Percentiles rank a stretch among this genome's conserved stretches.
These are phyloP conservation scores for Hippophae gyantsensis DNA, from an alignment of 306 rosid genomes.

Conservation along the genomic window DNA sequence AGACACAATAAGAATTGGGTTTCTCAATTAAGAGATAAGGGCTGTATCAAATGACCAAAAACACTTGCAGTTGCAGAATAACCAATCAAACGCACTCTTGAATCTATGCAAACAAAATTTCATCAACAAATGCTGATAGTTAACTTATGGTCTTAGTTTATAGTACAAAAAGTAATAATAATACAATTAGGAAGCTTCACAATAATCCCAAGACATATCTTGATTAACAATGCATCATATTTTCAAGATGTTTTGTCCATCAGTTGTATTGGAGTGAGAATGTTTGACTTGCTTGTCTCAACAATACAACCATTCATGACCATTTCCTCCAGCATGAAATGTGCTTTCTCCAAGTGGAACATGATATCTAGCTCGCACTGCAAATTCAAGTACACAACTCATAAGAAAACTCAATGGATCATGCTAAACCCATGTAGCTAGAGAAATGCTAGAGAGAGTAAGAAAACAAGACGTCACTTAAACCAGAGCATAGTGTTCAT, in stretches of 20 bases:
- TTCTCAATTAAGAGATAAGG: no score
- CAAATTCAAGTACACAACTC: conserved; percentile 14
- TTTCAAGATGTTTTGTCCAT: conserved; percentile 69
- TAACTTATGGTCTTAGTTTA: background rate
- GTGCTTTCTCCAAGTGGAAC: conserved; percentile 95
- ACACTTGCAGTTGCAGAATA: no score
- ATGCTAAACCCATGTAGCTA: background rate
- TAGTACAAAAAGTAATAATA: conserved; percentile 9
- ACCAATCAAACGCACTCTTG: no score
- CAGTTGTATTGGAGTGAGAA: conserved; percentile 81
- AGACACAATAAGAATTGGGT: no score
- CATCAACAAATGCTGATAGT: no score
- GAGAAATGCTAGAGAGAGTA: no score
- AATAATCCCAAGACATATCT: conserved; percentile 2
- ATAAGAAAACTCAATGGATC: background rate
- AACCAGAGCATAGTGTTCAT: no score
- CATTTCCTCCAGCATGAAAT: conserved; percentile 98
- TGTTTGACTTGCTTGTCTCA: conserved; percentile 76
- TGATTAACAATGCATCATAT: background rate
- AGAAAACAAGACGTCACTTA: no score
- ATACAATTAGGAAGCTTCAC: background rate
- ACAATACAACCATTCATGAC: conserved; percentile 93
- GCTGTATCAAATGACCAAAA: no score
- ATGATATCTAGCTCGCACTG: conserved; percentile 98
- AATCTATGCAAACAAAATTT: no score